Evolutionary conservation across 371 early-diverging fungal species (phyloP), one percentile per base, ranked within the genome.

Genomic region (Rhizomucor pusillus): DNA sequence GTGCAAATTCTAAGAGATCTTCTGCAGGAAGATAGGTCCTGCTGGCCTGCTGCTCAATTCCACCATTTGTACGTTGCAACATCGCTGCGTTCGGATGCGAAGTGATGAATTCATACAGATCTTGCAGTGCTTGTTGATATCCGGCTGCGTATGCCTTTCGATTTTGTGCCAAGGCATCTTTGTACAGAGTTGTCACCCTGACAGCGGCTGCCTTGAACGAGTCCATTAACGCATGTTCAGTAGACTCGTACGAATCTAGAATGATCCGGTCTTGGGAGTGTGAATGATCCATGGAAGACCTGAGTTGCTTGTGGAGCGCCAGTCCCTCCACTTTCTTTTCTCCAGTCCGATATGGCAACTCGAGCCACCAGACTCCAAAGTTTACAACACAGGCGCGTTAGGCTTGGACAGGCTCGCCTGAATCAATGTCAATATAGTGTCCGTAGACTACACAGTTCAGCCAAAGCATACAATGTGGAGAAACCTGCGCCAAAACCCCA

Each of bases 81-180:
- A 7, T 7, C 29, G 29, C 29, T 29, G 29, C 29, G 13, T 44
- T 58, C 19, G 78, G 71, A 34, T 82, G 81, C 10, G 69, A 67
- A 5, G 69, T 59, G 41, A 87, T 69, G 54, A 86, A 85, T 22
- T 76, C 75, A 59, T 79, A 72, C 11, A 90, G 58, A 71, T 90
- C 88, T 64, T 81, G 83, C 23, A 90, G 57, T 16, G 87, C 86
- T 47, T 87, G 84, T 52, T 81, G 80, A 64, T 89, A 90, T n/a
- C 90, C 90, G 14, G 76, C 66, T 41, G 79, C 76, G 69, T 75
- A 88, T 6, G 81, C 73, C 47, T 75, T 75, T 39, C 82, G 71
- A 43, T 83, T 81, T 52, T 84, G 83, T n/a, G 80, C 75, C 20
- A 80, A 66, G 1, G 88, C 73, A 47, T 88, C 89, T 65, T 79